These are phyloP conservation scores for Saccharomyces eubayanus DNA, from an alignment of 805 yeast species.

Conservation along the genomic window DNA sequence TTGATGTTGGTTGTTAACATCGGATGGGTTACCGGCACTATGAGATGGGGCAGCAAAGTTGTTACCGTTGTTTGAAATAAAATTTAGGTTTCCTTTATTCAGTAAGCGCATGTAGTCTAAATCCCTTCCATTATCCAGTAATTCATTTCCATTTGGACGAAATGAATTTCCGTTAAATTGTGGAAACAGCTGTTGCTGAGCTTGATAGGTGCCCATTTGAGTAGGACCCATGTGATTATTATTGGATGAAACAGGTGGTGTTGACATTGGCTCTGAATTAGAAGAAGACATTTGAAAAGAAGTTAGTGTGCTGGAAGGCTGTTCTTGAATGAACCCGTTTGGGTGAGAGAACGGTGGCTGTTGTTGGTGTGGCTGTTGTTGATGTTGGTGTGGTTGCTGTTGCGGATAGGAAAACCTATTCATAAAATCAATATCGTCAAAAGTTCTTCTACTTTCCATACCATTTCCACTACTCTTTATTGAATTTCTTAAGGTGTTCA, in stretches of 20 bases:
- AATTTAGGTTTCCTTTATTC: background rate
- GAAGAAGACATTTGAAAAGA: slow-evolving; percentile 19
- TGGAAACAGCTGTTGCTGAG: background rate
- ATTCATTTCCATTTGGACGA: background rate
- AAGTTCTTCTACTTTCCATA: slow-evolving; percentile 1
- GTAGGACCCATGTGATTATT: background rate
- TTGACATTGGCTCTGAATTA: slow-evolving; percentile 16
- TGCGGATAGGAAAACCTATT: slow-evolving; percentile 17
- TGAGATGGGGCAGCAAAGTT: background rate
- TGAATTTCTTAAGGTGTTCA: background rate
- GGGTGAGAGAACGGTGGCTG: slow-evolving; percentile 1
- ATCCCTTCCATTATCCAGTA: background rate
- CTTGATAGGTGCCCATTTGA: background rate
- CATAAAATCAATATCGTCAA: slow-evolving; percentile 17
- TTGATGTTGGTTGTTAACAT: slow-evolving; percentile 12
- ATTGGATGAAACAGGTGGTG: background rate
- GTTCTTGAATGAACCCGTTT: background rate
- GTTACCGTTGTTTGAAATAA: background rate
- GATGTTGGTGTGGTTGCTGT: background rate
- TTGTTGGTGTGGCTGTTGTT: background rate
- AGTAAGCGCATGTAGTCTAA: background rate
- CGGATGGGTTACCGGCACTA: background rate
- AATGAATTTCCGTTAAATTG: background rate
- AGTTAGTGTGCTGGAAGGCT: slow-evolving; percentile 3
- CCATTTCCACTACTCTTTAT: slow-evolving; percentile 2